Conservation (phyloP, 495 filamentous ascomycete genomes). For the Talaromyces proteolyticus region DNA sequence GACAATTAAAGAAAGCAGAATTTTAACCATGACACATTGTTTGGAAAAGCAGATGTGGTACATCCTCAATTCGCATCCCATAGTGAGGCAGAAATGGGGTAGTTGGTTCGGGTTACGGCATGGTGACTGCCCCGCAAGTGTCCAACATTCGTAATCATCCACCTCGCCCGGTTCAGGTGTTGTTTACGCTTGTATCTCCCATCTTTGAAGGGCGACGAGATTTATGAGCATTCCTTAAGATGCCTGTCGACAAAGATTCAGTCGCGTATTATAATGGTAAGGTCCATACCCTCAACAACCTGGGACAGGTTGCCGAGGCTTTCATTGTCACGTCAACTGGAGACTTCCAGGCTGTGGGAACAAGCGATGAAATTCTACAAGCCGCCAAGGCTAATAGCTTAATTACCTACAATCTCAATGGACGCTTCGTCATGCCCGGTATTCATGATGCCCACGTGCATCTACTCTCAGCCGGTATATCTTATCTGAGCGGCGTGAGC, state of each 20-base stretch:
- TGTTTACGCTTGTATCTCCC: too few relatives aligned
- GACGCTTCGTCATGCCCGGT: slow-evolving; percentile 2
- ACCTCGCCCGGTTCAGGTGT: too few relatives aligned
- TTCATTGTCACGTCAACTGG: slow-evolving; percentile 1
- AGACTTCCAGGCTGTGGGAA: background rate
- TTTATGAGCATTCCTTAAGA: too few relatives aligned
- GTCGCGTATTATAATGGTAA: slow-evolving; percentile 5
- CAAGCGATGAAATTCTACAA: background rate
- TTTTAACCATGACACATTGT: too few relatives aligned
- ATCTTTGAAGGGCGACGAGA: too few relatives aligned
- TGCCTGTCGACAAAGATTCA: background rate
- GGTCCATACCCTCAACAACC: slow-evolving; percentile 1
- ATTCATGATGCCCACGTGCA: slow-evolving; percentile 5
- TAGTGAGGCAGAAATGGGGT: too few relatives aligned
- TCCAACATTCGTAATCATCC: too few relatives aligned
- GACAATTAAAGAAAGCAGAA: too few relatives aligned
- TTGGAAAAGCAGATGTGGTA: too few relatives aligned
- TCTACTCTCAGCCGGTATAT: background rate
- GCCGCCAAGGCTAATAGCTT: background rate
- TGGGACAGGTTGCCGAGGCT: background rate
- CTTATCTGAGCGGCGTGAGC: slow-evolving; percentile 1
- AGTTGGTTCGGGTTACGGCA: too few relatives aligned
- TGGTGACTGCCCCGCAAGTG: too few relatives aligned
- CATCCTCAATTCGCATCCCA: too few relatives aligned
- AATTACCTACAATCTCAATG: background rate